phyloP scores from a whole-genome alignment of 1,139 yeast species.

The Suhomyces yuchorum region DNA sequence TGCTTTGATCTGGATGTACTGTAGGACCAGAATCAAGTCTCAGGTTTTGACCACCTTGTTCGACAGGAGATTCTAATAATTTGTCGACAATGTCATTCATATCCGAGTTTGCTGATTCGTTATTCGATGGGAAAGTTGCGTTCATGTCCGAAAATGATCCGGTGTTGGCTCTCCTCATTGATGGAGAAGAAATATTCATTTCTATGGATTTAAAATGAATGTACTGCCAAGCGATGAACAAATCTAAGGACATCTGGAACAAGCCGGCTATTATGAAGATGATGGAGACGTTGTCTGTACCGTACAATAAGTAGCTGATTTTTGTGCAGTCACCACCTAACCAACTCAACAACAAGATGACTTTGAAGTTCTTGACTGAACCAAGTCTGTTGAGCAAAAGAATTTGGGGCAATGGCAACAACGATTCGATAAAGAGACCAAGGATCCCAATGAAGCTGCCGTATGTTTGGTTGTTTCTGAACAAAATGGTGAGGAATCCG shows the following conservation, averaged over 20 bases:
- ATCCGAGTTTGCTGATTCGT: constrained; percentile 3
- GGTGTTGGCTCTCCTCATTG: not conserved
- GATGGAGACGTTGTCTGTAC: constrained; percentile 67
- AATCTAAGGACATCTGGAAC: constrained; percentile 77
- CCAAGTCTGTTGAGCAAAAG: constrained; percentile 66
- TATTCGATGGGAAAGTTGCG: not conserved
- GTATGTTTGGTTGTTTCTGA: constrained; percentile 43
- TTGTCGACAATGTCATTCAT: constrained; percentile 13
- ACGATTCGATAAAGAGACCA: constrained; percentile 78
- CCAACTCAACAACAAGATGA: constrained; percentile 79
- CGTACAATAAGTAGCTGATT: constrained; percentile 68
- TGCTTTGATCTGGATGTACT: constrained; percentile 12
- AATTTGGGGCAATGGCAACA: constrained; percentile 86
- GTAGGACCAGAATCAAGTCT: not conserved
- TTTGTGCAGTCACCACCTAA: constrained; percentile 84
- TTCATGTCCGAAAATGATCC: constrained; percentile 1
- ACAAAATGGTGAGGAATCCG: constrained; percentile 45
- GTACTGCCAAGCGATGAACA: constrained; percentile 75
- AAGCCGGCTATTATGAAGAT: constrained; percentile 77
- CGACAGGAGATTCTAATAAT: constrained; percentile 4
- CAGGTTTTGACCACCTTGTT: not conserved
- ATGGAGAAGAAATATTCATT: not conserved
- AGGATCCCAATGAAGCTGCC: constrained; percentile 67
- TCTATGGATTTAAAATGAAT: constrained; percentile 48
- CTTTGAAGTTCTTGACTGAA: constrained; percentile 76